Percentiles rank a stretch among this genome's conserved stretches.
phyloP scores from a whole-genome alignment of 2,329 filamentous ascomycete genomes.

The Hirsutella thompsonii region DNA sequence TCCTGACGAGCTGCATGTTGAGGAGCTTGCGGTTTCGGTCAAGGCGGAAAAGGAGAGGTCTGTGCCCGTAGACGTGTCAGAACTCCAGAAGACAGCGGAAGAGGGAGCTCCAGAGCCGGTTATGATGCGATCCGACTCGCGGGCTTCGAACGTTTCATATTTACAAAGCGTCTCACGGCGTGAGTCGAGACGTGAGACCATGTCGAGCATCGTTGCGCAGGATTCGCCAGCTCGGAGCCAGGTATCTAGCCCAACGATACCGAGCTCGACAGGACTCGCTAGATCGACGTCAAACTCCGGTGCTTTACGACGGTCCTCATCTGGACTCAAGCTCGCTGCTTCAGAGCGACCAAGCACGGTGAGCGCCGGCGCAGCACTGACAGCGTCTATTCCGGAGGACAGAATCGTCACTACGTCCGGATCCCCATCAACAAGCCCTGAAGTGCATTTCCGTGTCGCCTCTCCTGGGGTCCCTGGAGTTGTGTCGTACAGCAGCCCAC shows the following conservation, averaged over 20 bases:
- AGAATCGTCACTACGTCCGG: neutral
- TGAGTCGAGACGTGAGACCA: neutral
- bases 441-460: slow-evolving; percentile 11
- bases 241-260: slow-evolving; percentile 9
- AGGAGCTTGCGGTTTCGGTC: slow-evolving; percentile 16
- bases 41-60: slow-evolving; percentile 30
- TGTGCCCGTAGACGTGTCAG: slow-evolving; percentile 49
- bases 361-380: slow-evolving; percentile 4
- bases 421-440: slow-evolving; percentile 9
- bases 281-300: neutral
- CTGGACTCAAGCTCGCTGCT: slow-evolving; percentile 26
- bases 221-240: slow-evolving; percentile 2
- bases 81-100: slow-evolving; percentile 50
- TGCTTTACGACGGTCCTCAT: slow-evolving; percentile 13
- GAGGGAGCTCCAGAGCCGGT: slow-evolving; percentile 27
- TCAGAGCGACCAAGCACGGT: slow-evolving; percentile 22
- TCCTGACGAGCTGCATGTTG: slow-evolving; percentile 43
- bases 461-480: slow-evolving; percentile 26
- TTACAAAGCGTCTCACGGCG: slow-evolving; percentile 4
- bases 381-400: slow-evolving; percentile 4
- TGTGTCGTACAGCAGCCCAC: slow-evolving; percentile 36
- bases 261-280: neutral
- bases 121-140: slow-evolving; percentile 16
- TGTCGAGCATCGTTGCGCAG: neutral
- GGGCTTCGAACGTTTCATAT: slow-evolving; percentile 12